These are phyloP conservation scores for Rhizoclosmatium globosum DNA, from an alignment of 192 early-diverging fungal genomes.

Conservation along the genomic window DNA sequence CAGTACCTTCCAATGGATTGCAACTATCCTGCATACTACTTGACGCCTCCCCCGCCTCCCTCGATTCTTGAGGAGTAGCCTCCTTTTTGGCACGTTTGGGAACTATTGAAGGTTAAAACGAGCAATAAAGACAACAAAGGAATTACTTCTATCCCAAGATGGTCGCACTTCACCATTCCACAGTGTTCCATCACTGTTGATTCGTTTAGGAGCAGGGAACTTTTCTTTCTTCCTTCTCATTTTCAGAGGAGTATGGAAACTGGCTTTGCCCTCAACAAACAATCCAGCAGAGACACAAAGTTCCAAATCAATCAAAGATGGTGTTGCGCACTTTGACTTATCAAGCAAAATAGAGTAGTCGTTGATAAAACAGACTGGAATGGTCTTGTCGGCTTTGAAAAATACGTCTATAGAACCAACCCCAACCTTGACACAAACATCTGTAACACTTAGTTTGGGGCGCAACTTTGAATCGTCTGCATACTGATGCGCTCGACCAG, in stretches of 20 bases:
- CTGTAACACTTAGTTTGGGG: neutral
- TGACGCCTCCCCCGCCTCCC: too few species aligned
- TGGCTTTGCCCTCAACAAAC: neutral
- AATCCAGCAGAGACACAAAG: neutral
- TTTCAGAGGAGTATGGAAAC: neutral
- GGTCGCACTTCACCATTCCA: neutral
- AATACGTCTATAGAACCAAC: neutral
- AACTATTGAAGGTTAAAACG: too few species aligned
- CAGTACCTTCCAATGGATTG: too few species aligned
- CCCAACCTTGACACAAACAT: neutral
- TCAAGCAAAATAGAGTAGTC: neutral
- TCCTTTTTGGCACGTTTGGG: too few species aligned
- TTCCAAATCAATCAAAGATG: neutral
- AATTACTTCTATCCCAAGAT: too few species aligned
- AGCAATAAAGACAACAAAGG: too few species aligned
- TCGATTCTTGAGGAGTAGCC: too few species aligned
- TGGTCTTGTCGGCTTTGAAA: neutral
- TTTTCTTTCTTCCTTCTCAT: neutral
- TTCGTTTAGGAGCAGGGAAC: neutral
- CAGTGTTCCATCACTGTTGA: neutral
- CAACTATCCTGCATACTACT: too few species aligned
- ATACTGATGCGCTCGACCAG: neutral
- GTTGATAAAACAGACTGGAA: neutral
- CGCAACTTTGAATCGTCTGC: neutral
- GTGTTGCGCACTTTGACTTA: neutral